These are phyloP conservation scores for Annona cherimola DNA, from an alignment of 164 flowering plant species.

Conservation along the genomic window DNA sequence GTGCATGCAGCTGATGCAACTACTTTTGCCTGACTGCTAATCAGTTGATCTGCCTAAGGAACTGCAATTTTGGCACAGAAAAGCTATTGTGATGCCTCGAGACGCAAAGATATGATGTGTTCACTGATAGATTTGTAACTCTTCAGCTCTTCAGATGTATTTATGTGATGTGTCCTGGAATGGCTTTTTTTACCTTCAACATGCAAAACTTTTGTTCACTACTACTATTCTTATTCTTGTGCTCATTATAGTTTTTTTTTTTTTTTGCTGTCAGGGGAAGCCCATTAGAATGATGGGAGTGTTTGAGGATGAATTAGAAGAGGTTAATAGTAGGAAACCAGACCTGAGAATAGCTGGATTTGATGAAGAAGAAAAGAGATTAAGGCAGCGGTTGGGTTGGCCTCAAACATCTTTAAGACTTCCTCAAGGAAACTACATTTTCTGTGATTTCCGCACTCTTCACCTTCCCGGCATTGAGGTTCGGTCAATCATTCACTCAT, in stretches of 20 bases:
- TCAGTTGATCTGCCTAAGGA: too few relatives aligned
- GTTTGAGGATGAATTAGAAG: conserved; percentile 64
- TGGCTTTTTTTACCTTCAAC: background rate
- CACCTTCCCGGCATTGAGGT: conserved; percentile 85
- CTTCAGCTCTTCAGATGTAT: background rate
- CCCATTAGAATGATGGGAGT: conserved; percentile 94
- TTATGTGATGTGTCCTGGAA: background rate
- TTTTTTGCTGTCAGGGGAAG: conserved; percentile 49
- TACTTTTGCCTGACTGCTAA: too few relatives aligned
- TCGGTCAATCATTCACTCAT: background rate
- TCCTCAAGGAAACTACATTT: conserved; percentile 81
- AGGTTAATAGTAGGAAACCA: conserved; percentile 42
- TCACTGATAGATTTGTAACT: background rate
- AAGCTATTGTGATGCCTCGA: too few relatives aligned
- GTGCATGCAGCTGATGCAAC: too few relatives aligned
- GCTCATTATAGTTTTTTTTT: background rate
- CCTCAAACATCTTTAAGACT: conserved; percentile 38
- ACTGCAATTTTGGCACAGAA: too few relatives aligned
- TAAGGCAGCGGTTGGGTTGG: conserved; percentile 41
- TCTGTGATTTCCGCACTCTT: conserved; percentile 84
- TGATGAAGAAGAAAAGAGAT: conserved; percentile 82
- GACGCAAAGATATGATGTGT: background rate
- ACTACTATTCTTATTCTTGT: background rate
- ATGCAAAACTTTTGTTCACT: background rate
- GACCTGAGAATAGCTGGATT: conserved; percentile 85